Percentiles rank a stretch among this genome's conserved stretches.
These are phyloP conservation scores for Rubia occidens DNA, from an alignment of 305 asterid species.

Conservation along the genomic window DNA sequence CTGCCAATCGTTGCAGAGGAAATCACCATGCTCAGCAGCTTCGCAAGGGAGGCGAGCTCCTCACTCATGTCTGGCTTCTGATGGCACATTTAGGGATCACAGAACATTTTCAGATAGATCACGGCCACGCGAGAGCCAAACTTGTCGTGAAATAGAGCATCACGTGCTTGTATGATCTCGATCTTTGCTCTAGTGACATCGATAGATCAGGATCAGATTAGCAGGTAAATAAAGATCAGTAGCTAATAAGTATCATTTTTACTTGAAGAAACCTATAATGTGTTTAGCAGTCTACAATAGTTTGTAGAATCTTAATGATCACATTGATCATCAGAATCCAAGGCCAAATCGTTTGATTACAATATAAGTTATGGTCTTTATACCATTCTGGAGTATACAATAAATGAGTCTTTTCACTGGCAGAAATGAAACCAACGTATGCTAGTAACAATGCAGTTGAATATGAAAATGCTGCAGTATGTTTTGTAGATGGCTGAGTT, in stretches of 20 bases:
- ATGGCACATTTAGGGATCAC: slow-evolving; percentile 56
- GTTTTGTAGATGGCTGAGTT: too few species aligned
- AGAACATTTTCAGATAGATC: slow-evolving; percentile 38
- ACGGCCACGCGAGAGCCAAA: slow-evolving; percentile 49
- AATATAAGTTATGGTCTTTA: background rate
- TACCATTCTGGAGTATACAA: too few species aligned
- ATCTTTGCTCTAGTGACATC: background rate
- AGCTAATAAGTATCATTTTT: background rate
- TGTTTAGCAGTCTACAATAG: background rate
- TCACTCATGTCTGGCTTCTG: slow-evolving; percentile 52
- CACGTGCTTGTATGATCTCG: background rate
- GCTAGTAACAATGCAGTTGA: background rate
- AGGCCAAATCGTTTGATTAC: background rate
- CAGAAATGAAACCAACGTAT: too few species aligned
- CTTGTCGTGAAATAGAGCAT: slow-evolving; percentile 23
- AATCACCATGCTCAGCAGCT: slow-evolving; percentile 47
- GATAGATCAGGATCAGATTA: too few species aligned
- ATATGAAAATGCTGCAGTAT: background rate
- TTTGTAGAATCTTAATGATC: background rate
- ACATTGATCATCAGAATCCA: background rate
- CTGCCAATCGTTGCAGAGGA: slow-evolving; percentile 40
- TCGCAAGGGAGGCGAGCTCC: slow-evolving; percentile 46
- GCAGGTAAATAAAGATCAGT: background rate
- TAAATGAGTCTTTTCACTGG: too few species aligned
- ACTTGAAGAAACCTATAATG: background rate